A percentile compares a stretch with the other conserved stretches of the same genome.
These are phyloP conservation scores for Mycena olivaceomarginata DNA, from an alignment of 768 basidiomycete genomes.

Conservation along the genomic window DNA sequence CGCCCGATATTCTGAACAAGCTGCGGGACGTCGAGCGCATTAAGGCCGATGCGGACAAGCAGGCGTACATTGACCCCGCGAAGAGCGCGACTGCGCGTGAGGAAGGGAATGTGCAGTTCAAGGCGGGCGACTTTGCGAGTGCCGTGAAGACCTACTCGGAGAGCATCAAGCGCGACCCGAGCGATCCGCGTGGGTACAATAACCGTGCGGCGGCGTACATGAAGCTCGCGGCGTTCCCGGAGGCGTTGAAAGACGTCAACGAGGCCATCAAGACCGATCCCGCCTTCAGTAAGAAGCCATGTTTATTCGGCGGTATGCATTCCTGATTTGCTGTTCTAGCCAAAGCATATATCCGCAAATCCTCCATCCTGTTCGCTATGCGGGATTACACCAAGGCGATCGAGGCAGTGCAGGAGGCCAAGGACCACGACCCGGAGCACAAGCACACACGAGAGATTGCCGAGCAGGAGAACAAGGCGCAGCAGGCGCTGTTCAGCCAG, in stretches of 20 bases:
- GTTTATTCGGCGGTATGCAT: constrained; percentile 22
- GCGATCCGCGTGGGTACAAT: constrained; percentile 95
- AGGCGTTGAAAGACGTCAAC: constrained; percentile 97
- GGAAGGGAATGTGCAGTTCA: constrained; percentile 95
- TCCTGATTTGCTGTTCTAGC: constrained; percentile 63
- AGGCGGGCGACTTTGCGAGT: constrained; percentile 92
- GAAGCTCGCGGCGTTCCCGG: constrained; percentile 94
- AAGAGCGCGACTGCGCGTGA: constrained; percentile 90
- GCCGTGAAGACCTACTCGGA: constrained; percentile 96
- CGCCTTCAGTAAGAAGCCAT: constrained; percentile 76
- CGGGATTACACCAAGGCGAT: constrained; percentile 93
- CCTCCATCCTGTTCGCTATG: constrained; percentile 90
- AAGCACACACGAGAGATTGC: constrained; percentile 92
- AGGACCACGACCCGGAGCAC: constrained; percentile 85
- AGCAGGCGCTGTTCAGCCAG: constrained; percentile 86
- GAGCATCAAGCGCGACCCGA: constrained; percentile 96
- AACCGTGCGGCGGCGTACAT: constrained; percentile 99
- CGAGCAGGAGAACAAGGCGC: constrained; percentile 86
- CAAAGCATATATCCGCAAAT: constrained; percentile 97
- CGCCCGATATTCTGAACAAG: constrained; percentile 93
- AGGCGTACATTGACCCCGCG: constrained; percentile 92
- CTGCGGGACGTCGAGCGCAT: constrained; percentile 88
- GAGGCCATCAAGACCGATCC: constrained; percentile 95
- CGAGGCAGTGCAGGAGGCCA: constrained; percentile 87
- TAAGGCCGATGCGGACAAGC: constrained; percentile 85